Evolutionary conservation across 139 green algal genomes (phyloP), one percentile per base, ranked within the genome.

Genomic region (Chlorella ohadii): DNA sequence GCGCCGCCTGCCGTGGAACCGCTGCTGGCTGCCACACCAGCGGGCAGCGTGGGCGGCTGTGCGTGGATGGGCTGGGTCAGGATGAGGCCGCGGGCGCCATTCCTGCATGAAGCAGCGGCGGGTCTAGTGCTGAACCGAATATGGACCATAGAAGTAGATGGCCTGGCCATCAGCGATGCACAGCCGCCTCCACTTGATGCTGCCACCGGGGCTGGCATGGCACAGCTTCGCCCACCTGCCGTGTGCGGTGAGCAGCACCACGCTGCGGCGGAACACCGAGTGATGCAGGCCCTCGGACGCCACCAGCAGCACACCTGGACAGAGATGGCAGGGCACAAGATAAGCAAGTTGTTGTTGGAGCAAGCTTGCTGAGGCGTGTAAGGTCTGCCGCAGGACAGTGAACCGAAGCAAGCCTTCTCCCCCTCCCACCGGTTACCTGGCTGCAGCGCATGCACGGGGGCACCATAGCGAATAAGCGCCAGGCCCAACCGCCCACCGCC

Each of bases 201-300:
- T 51, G 44, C 44, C 44, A 16, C 6, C 44, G 9, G 44, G 44
- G 44, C 44, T 16, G 44, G 44, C 44, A 51, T 6, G 44, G 44
- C 44, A 51, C 44, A n/a, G n/a, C n/a, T n/a, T 9, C 44, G 44
- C 33, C 34, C 76, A 82, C 76, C 76, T 59, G 47, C 39, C 38
- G 72, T 90, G 85, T 72, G 84, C 47, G 22, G 79, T 84, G 16
- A 91, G 74, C 66, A 91, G 78, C 51, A 91, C 79, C 34, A 90
- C 85, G 67, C 61, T 84, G 34, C 78, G 81, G 34, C 64, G 7
- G 82, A 91, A 91, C 20, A 91, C 84, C 9, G 64, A 81, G 31
- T 65, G 55, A 33, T 91, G 75, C 64, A 90, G 76, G 28, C 82
- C 72, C 34, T 83, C 81, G 22, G 75, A 83, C 1, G 85, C 85